phyloP scores from a whole-genome alignment of 1,284 basidiomycete species.

The Chalciporus sp. region DNA sequence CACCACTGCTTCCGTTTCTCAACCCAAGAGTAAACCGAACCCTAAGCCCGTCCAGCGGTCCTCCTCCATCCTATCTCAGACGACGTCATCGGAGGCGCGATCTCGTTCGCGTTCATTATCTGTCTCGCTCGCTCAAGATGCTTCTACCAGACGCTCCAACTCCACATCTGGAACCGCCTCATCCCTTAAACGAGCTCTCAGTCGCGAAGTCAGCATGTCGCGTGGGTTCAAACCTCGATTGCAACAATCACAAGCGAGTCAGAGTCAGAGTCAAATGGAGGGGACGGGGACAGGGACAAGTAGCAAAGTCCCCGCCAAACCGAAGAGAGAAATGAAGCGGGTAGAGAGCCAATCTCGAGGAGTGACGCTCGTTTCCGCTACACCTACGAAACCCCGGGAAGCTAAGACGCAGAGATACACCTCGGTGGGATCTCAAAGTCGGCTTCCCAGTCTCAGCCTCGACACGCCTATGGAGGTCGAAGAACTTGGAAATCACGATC shows the following conservation, averaged over 20 bases:
- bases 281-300: not conserved
- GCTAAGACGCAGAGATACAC: not conserved
- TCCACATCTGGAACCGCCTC: constrained; percentile 35
- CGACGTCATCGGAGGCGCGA: constrained; percentile 30
- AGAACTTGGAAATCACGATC: not conserved
- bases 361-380: constrained; percentile 59
- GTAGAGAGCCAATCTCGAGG: constrained; percentile 30
- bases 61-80: constrained; percentile 16
- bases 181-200: constrained; percentile 51
- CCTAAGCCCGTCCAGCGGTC: constrained; percentile 21
- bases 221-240: constrained; percentile 54
- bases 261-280: not conserved
- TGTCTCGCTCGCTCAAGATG: constrained; percentile 56
- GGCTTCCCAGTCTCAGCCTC: constrained; percentile 1
- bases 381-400: constrained; percentile 49
- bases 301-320: constrained; percentile 9
- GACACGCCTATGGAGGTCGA: constrained; percentile 2
- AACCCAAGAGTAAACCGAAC: constrained; percentile 10
- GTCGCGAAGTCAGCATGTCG: constrained; percentile 74
- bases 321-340: constrained; percentile 10
- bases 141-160: constrained; percentile 48
- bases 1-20: constrained; percentile 13
- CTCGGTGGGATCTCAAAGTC: constrained; percentile 8
- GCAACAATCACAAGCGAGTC: constrained; percentile 17
- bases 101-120: constrained; percentile 68